phyloP scores from a whole-genome alignment of 2,329 filamentous ascomycete genomes.

The Phyllosticta citriasiana region DNA sequence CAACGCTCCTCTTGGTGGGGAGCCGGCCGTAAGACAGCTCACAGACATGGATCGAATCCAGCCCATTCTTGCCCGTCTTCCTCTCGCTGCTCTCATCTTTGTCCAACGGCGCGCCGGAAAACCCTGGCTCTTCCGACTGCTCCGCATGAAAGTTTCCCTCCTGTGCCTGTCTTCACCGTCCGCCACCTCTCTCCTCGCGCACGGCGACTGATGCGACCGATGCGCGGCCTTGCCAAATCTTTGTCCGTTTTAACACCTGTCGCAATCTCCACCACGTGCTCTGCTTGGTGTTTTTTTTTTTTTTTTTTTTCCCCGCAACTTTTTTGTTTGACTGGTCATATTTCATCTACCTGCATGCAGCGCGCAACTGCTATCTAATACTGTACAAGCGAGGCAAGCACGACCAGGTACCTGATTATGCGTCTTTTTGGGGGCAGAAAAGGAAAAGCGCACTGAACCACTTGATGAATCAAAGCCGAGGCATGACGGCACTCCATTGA shows the following conservation, averaged over 20 bases:
- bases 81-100: background rate
- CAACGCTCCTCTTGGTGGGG: background rate
- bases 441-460: background rate
- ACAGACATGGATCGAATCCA: background rate
- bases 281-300: background rate
- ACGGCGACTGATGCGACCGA: background rate
- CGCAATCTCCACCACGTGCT: background rate
- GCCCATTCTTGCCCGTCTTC: background rate
- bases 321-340: background rate
- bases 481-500: background rate
- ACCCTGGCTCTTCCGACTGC: constrained; percentile 5
- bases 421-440: background rate
- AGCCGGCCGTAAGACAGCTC: background rate
- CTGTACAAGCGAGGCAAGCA: background rate
- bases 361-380: background rate
- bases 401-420: background rate
- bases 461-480: background rate
- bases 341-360: background rate
- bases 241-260: background rate
- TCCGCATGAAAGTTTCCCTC: background rate
- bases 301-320: background rate
- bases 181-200: constrained; percentile 3
- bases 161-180: background rate
- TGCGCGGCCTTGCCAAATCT: background rate
- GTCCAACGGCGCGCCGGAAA: background rate